Evolutionary conservation across 495 filamentous ascomycete genomes (phyloP).

Genomic region (Clohesyomyces aquaticus): DNA sequence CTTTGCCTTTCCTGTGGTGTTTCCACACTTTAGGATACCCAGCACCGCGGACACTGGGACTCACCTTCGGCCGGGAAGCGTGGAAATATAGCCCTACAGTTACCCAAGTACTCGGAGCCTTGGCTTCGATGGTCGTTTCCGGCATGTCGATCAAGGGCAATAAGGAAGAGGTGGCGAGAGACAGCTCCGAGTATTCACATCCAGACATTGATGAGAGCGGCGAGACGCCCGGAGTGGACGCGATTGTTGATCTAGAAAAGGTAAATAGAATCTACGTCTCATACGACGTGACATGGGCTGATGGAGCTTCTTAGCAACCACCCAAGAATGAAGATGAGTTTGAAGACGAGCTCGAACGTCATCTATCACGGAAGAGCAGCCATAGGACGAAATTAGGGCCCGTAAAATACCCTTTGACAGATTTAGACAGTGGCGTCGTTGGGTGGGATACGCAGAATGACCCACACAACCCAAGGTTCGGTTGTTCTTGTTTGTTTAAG

Average conservation of each 20-base stretch:
- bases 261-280: neutral
- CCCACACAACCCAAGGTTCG: constrained; percentile 34
- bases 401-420: constrained; percentile 28
- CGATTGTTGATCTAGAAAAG: neutral
- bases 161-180: constrained; percentile 6
- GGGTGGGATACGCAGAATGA: constrained; percentile 38
- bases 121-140: too few species aligned
- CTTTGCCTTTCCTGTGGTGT: neutral
- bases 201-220: constrained; percentile 10
- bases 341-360: constrained; percentile 25
- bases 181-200: constrained; percentile 16
- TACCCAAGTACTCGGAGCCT: too few species aligned
- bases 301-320: neutral
- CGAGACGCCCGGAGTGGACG: neutral
- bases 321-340: constrained; percentile 11
- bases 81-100: too few species aligned
- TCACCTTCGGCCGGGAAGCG: too few species aligned
- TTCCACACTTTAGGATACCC: too few species aligned
- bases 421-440: constrained; percentile 32
- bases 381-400: constrained; percentile 16
- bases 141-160: constrained; percentile 10
- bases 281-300: neutral
- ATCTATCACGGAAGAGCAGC: constrained; percentile 34
- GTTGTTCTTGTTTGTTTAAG: neutral
- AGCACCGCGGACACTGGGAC: too few species aligned